These are phyloP conservation scores for Lantana camara DNA, from an alignment of 257 asterid genomes.

Conservation along the genomic window DNA sequence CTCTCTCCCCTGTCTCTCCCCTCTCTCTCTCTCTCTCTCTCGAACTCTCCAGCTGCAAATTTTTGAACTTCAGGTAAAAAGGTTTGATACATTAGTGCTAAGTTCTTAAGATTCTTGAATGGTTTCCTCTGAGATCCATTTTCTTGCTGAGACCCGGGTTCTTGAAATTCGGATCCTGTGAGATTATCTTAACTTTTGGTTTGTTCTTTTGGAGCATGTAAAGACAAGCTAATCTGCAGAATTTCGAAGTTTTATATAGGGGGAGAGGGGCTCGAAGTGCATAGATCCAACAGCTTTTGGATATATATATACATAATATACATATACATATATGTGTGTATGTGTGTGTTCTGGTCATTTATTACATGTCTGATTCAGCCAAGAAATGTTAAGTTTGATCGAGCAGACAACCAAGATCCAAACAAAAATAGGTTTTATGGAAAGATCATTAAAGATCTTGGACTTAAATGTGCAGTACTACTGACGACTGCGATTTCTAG, in stretches of 20 bases:
- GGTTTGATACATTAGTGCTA: neutral
- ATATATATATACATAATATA: too few relatives aligned
- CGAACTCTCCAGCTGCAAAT: too few relatives aligned
- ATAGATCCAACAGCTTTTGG: slow-evolving; percentile 16
- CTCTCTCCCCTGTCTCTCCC: too few relatives aligned
- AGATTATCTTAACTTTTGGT: too few relatives aligned
- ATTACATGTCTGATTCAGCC: too few relatives aligned
- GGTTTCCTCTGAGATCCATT: too few relatives aligned
- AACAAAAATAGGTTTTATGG: neutral
- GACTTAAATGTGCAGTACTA: neutral
- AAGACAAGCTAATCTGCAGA: too few relatives aligned
- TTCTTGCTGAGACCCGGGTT: too few relatives aligned
- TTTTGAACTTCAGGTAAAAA: neutral
- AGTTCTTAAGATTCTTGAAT: neutral
- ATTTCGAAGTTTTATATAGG: neutral
- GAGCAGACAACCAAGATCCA: neutral
- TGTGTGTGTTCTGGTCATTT: too few relatives aligned
- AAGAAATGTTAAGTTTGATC: neutral
- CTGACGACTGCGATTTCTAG: slow-evolving; percentile 23
- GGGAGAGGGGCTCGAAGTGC: neutral
- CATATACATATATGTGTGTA: too few relatives aligned
- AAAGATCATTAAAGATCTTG: neutral
- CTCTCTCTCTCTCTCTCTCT: neutral
- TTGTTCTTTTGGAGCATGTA: too few relatives aligned
- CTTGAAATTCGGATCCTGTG: too few relatives aligned